Percentiles rank a stretch among this genome's conserved stretches.
phyloP scores from a whole-genome alignment of 164 flowering plant species.

The Magnolia changhungtana region DNA sequence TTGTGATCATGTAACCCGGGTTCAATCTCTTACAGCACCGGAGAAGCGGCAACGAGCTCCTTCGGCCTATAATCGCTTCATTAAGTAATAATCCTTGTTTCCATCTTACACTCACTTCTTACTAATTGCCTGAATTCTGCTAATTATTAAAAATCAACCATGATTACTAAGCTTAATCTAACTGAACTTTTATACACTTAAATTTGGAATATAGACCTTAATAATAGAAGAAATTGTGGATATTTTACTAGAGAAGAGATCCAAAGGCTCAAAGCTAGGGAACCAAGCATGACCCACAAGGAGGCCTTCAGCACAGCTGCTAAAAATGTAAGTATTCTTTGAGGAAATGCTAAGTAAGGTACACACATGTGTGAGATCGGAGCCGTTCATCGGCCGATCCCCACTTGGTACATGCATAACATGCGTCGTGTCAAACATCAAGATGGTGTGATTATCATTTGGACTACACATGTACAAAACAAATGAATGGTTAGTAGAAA shows the following conservation, averaged over 20 bases:
- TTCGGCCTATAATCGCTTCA: constrained; percentile 82
- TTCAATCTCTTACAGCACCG: constrained; percentile 51
- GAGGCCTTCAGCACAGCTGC: constrained; percentile 95
- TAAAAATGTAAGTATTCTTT: constrained; percentile 59
- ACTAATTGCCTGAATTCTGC: not conserved
- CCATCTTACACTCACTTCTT: not conserved
- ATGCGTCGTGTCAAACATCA: too few species aligned
- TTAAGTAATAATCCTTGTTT: constrained; percentile 46
- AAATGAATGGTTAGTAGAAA: not conserved
- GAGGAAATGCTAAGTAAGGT: not conserved
- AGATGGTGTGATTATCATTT: too few species aligned
- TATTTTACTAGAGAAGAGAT: constrained; percentile 75
- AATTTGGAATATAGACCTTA: not conserved
- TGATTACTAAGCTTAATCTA: not conserved
- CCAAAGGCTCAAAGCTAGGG: constrained; percentile 67
- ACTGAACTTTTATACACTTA: not conserved
- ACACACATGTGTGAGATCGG: not conserved
- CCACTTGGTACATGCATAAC: not conserved
- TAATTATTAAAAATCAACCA: not conserved
- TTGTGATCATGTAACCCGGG: not conserved
- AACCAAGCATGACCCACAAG: constrained; percentile 81
- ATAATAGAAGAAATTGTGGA: not conserved
- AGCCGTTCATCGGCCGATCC: not conserved
- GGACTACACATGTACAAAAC: not conserved
- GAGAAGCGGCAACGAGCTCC: constrained; percentile 87